Evolutionary conservation across 208 protist genomes (phyloP).

Genomic region (Vickermania ingenoplastis): DNA sequence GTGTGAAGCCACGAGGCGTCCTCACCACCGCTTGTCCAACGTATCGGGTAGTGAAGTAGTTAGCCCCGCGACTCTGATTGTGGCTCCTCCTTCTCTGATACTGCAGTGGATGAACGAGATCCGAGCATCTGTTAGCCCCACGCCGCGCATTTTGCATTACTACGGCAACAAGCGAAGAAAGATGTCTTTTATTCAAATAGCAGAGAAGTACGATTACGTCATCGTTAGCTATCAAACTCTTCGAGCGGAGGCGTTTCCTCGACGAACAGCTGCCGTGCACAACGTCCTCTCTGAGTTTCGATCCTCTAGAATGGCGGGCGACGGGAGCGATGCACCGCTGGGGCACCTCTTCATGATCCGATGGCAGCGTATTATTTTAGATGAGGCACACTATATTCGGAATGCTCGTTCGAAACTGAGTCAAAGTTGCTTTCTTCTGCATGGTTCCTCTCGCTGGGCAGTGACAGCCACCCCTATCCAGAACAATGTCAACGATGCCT

Average conservation of each 20-base stretch:
- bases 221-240: constrained; percentile 62
- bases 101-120: constrained; percentile 68
- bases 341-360: constrained; percentile 62
- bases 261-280: background rate
- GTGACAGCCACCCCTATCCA: constrained; percentile 55
- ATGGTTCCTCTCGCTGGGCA: constrained; percentile 35
- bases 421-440: constrained; percentile 35
- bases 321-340: constrained; percentile 7
- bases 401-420: constrained; percentile 44
- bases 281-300: background rate
- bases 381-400: constrained; percentile 86
- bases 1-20: constrained; percentile 40
- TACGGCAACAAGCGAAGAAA: constrained; percentile 37
- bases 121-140: constrained; percentile 15
- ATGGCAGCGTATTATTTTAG: constrained; percentile 85
- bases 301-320: background rate
- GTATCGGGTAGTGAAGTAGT: constrained; percentile 50
- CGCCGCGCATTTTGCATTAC: constrained; percentile 61
- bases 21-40: constrained; percentile 14
- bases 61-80: constrained; percentile 60
- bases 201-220: constrained; percentile 78
- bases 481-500: constrained; percentile 68
- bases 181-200: constrained; percentile 33
- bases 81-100: constrained; percentile 60
- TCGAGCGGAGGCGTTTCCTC: constrained; percentile 18